Base-by-base conservation (phyloP, 768 basidiomycete species). In the Phaeolepiota aurea region DNA sequence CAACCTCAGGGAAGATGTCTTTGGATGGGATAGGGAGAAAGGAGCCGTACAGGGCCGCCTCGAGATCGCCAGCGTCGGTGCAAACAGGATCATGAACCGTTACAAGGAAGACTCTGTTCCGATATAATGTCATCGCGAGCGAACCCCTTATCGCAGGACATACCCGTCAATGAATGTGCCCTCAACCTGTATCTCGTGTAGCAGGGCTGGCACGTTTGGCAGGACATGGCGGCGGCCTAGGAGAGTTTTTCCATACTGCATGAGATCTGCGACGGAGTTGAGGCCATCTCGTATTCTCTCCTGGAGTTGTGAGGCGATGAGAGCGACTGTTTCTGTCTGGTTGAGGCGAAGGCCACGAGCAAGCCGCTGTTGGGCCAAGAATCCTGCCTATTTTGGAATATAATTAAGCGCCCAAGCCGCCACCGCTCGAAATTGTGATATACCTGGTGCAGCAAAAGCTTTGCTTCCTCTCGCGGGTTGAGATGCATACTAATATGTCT, bases 71-170 rank as follows among this genome's bases (percentile, higher is more conserved):
- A 30, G 73, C 61, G 44, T 89, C 80, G 0, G 89, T 82, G 56
- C 84, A 89, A 46, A 99, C 82, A 14, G 96, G 94, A 51, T 94
- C 85, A 54, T 97, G 93, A 1, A 98, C 89, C 0, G 94, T 94
- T 25, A 98, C 93, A n/a, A 99, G 74, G 64, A 98, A 99, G 0
- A 90, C 86, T 1, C 82, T 87, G 45, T 51, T 40, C n/a, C n/a
- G n/a, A n/a, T n/a, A n/a, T n/a, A n/a, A n/a, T n/a, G n/a, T n/a
- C n/a, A n/a, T n/a, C n/a, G n/a, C n/a, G n/a, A n/a, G n/a, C n/a
- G n/a, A n/a, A 19, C 42, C n/a, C 9, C 25, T 14, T 19, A 7
- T 5, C 7, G 18, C n/a, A 15, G 5, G 16, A 48, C 74, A 32
- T 51, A 88, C 91, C 87, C 87, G 48, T 92, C 92, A 4, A 61